Evolutionary conservation across 2,329 filamentous ascomycete species (phyloP).

Genomic region (Coniochaeta pulveracea): DNA sequence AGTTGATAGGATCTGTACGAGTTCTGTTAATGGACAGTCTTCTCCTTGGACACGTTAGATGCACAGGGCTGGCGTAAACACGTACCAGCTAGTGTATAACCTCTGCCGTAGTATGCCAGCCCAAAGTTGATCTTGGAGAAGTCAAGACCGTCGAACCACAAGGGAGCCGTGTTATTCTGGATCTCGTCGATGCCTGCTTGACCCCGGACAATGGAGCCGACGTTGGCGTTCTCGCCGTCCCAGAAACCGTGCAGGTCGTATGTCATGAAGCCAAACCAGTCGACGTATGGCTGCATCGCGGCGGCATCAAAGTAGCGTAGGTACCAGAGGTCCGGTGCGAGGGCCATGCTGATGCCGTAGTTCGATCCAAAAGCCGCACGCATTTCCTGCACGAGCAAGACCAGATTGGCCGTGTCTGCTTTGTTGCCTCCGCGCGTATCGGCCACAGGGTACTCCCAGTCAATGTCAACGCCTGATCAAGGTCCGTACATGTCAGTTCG

Average conservation of each 20-base stretch:
- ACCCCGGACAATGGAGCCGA: constrained; percentile 20
- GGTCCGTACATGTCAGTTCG: too few species aligned
- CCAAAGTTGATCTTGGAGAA: constrained; percentile 32
- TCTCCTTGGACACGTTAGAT: too few species aligned
- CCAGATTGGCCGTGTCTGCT: constrained; percentile 25
- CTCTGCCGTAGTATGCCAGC: constrained; percentile 33
- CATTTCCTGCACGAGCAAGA: constrained; percentile 22
- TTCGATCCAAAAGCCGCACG: constrained; percentile 18
- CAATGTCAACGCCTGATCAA: too few species aligned
- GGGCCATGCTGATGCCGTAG: constrained; percentile 28
- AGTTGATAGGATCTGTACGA: too few species aligned
- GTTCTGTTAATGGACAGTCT: too few species aligned
- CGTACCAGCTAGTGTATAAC: constrained; percentile 23
- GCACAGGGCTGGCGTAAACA: too few species aligned
- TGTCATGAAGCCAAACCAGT: constrained; percentile 25
- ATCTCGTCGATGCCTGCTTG: constrained; percentile 33
- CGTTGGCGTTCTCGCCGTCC: constrained; percentile 20
- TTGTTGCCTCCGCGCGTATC: constrained; percentile 21
- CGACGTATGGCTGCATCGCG: constrained; percentile 24
- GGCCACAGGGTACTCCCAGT: constrained; percentile 30
- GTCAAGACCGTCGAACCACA: constrained; percentile 29
- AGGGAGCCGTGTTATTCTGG: constrained; percentile 18
- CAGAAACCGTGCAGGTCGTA: constrained; percentile 31
- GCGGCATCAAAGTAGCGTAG: constrained; percentile 22
- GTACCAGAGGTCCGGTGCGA: constrained; percentile 26